These are phyloP conservation scores for Pestalotiopsis sp. DNA, from an alignment of 2,329 filamentous ascomycete genomes.

Conservation along the genomic window DNA sequence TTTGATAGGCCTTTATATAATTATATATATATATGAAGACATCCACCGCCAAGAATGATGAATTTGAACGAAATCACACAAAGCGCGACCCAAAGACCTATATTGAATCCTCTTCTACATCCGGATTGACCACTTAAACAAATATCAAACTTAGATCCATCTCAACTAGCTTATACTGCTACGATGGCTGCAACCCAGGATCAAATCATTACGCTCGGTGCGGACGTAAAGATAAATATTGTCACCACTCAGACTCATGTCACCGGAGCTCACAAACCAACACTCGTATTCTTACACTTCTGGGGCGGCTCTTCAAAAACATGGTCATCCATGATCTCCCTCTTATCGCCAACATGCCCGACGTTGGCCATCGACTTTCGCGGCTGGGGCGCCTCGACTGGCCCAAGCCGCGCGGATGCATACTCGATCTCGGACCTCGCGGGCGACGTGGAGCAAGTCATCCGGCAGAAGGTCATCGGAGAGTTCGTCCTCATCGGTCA, in stretches of 20 bases:
- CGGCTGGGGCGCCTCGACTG: conserved; percentile 38
- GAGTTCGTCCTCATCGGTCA: conserved; percentile 37
- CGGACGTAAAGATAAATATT: not conserved
- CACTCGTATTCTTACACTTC: conserved; percentile 38
- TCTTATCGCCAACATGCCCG: conserved; percentile 20
- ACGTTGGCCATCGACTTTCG: conserved; percentile 35
- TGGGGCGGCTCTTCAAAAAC: conserved; percentile 39
- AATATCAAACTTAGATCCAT: too few relatives aligned
- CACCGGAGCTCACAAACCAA: not conserved
- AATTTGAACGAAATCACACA: not conserved
- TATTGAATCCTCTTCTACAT: not conserved
- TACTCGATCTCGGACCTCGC: conserved; percentile 33
- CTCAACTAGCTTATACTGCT: not conserved
- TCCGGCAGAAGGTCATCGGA: conserved; percentile 20
- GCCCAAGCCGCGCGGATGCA: conserved; percentile 23
- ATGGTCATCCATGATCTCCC: conserved; percentile 24
- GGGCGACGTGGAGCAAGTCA: conserved; percentile 21
- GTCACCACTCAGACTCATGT: not conserved
- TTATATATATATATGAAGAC: not conserved
- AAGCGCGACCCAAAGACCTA: not conserved
- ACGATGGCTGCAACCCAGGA: not conserved
- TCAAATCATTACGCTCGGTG: not conserved
- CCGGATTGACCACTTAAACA: too few relatives aligned
- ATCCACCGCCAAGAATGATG: not conserved
- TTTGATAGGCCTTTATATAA: too few relatives aligned